Evolutionary conservation across 306 rosid genomes (phyloP).

Genomic region (Boehmeria nivea): DNA sequence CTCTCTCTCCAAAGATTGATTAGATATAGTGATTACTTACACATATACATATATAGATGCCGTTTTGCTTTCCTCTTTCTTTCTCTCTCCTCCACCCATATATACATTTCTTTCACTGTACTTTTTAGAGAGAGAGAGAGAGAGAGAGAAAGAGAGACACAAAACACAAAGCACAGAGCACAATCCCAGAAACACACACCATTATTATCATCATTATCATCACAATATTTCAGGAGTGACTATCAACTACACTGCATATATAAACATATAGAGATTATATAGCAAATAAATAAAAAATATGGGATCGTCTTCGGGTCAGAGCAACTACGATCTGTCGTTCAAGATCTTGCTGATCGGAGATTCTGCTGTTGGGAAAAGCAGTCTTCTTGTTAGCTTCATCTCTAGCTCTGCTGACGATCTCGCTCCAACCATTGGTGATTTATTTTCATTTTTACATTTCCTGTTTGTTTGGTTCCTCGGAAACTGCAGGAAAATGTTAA

Average conservation of each 20-base stretch:
- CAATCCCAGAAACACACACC: too few relatives aligned
- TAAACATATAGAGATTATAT: too few relatives aligned
- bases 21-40: background rate
- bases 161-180: conserved; percentile 6
- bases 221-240: too few relatives aligned
- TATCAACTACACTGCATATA: too few relatives aligned
- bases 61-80: too few relatives aligned
- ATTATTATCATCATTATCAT: too few relatives aligned
- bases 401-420: conserved; percentile 49
- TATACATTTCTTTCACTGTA: conserved; percentile 26
- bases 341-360: conserved; percentile 97
- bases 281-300: conserved; percentile 15
- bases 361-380: conserved; percentile 94
- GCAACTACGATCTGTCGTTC: conserved; percentile 79
- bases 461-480: background rate
- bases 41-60: background rate
- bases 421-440: conserved; percentile 81
- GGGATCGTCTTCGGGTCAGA: conserved; percentile 87
- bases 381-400: conserved; percentile 84
- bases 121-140: conserved; percentile 24
- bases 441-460: background rate
- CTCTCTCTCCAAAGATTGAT: background rate
- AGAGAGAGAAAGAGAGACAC: conserved; percentile 15
- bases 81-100: conserved; percentile 4
- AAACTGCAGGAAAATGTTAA: background rate